These are phyloP conservation scores for Lepidium aucheri DNA, from an alignment of 345 rosid species.

Conservation along the genomic window DNA sequence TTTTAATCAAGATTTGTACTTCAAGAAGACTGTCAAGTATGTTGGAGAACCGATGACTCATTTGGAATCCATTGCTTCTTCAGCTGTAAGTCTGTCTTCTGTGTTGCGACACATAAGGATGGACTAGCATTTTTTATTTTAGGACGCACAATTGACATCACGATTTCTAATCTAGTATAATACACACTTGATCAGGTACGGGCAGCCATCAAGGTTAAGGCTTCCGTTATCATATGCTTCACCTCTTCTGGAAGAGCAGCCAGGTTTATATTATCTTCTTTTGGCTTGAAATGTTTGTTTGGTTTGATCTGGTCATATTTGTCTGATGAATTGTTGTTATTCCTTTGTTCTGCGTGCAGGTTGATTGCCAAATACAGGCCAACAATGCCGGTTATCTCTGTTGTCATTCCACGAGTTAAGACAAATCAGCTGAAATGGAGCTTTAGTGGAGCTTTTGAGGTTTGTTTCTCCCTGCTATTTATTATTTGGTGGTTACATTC, in stretches of 20 bases:
- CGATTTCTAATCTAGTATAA: background rate
- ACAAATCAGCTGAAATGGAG: slow-evolving; percentile 97
- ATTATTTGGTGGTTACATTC: background rate
- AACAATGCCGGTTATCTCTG: slow-evolving; percentile 95
- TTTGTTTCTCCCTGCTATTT: slow-evolving; percentile 9
- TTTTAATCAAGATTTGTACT: slow-evolving; percentile 83
- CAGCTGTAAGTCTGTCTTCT: slow-evolving; percentile 55
- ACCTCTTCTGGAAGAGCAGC: slow-evolving; percentile 99
- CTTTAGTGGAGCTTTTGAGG: slow-evolving; percentile 98
- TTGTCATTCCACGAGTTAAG: slow-evolving; percentile 94
- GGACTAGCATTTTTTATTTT: background rate
- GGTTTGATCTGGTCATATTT: background rate
- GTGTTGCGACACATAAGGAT: background rate
- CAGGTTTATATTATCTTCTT: slow-evolving; percentile 38
- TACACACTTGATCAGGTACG: slow-evolving; percentile 50
- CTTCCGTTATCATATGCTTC: slow-evolving; percentile 92
- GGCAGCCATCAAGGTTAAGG: slow-evolving; percentile 98
- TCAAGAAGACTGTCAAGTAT: slow-evolving; percentile 80
- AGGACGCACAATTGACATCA: background rate
- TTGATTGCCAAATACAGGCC: slow-evolving; percentile 98
- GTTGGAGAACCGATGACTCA: slow-evolving; percentile 97
- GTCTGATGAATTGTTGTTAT: background rate
- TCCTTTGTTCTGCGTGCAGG: slow-evolving; percentile 35
- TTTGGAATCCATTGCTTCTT: slow-evolving; percentile 93
- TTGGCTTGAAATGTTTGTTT: background rate